phyloP scores from a whole-genome alignment of 768 basidiomycete species.

The Clavaria fumosa region DNA sequence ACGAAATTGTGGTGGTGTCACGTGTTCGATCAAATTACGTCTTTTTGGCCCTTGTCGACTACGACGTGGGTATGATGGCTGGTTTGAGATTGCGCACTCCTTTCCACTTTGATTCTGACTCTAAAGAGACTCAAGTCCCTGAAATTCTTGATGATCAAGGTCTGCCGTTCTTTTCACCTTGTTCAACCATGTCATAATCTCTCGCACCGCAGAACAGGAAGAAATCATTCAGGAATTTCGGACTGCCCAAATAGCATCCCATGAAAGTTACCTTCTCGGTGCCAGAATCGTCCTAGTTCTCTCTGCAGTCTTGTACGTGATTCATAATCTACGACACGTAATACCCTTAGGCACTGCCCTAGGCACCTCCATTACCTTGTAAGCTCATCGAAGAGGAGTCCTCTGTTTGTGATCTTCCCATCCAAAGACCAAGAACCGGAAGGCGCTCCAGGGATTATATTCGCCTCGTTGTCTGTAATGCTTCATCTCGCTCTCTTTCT shows the following conservation, averaged over 20 bases:
- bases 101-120: constrained; percentile 4
- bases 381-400: constrained; percentile 27
- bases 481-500: constrained; percentile 35
- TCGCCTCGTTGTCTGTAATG: constrained; percentile 33
- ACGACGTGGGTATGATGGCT: constrained; percentile 1
- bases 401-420: constrained; percentile 31
- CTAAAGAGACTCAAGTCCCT: neutral
- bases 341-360: constrained; percentile 7
- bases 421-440: constrained; percentile 15
- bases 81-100: constrained; percentile 6
- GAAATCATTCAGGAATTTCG: constrained; percentile 36
- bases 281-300: constrained; percentile 28
- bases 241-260: constrained; percentile 26
- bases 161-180: neutral
- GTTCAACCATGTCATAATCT: neutral
- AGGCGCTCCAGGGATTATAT: constrained; percentile 29
- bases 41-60: neutral
- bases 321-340: neutral
- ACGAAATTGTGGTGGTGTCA: neutral
- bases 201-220: constrained; percentile 38
- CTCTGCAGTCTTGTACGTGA: constrained; percentile 32
- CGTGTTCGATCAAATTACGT: neutral
- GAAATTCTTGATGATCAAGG: constrained; percentile 10
- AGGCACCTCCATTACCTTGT: constrained; percentile 37
- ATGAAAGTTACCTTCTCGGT: constrained; percentile 24